Conservation (phyloP, 129 eudicot genomes). For the Dittrichia graveolens region DNA sequence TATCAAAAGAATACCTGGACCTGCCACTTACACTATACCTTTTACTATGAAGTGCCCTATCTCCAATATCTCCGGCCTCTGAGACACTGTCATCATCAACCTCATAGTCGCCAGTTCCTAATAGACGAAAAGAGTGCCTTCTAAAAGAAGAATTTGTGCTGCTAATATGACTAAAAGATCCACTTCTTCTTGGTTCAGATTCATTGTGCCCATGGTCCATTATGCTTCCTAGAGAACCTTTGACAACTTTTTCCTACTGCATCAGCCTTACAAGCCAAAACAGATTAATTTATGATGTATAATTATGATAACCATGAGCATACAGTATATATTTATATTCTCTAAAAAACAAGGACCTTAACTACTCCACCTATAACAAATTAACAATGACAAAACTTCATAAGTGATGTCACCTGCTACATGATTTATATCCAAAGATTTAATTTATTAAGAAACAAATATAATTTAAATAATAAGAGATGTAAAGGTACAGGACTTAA, state of each 20-base stretch:
- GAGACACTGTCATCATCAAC: constrained; percentile 58
- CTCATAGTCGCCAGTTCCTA: constrained; percentile 26
- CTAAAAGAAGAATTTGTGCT: constrained; percentile 60
- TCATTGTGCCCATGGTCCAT: constrained; percentile 50
- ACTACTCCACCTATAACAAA: constrained; percentile 30
- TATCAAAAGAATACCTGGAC: constrained; percentile 39
- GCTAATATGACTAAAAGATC: constrained; percentile 51
- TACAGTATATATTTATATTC: background rate
- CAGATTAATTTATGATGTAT: background rate
- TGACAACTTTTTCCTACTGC: constrained; percentile 11
- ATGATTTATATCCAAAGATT: background rate
- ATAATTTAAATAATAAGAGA: background rate
- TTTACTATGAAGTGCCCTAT: constrained; percentile 59
- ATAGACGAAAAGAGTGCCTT: constrained; percentile 47
- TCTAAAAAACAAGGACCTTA: constrained; percentile 6
- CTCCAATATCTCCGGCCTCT: constrained; percentile 90
- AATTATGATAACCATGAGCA: background rate
- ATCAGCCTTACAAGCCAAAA: constrained; percentile 6
- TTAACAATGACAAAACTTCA: constrained; percentile 1
- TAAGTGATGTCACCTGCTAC: constrained; percentile 29
- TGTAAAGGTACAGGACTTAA: too few relatives aligned
- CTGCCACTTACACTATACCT: constrained; percentile 46
- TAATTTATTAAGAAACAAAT: background rate
- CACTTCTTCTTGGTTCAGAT: constrained; percentile 40
- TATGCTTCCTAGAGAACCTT: constrained; percentile 9